phyloP scores from a whole-genome alignment of 371 early-diverging fungal genomes.

The Circinella minor region DNA sequence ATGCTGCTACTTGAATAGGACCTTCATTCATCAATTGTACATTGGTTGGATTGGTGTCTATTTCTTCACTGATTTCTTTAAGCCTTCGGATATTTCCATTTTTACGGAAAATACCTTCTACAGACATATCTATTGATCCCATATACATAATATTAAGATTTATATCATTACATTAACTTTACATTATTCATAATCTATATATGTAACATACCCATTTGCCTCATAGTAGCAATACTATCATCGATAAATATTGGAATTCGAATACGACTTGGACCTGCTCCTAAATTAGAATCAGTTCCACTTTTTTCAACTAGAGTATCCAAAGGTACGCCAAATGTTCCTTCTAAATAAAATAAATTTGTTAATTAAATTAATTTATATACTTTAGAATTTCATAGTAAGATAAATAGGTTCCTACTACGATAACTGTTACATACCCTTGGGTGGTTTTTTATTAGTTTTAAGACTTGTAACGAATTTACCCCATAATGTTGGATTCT shows the following conservation, averaged over 20 bases:
- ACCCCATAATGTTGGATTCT: constrained; percentile 66
- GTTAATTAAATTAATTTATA: too few relatives aligned
- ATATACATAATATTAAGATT: not conserved
- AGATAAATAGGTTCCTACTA: too few relatives aligned
- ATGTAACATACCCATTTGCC: constrained; percentile 72
- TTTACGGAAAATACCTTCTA: constrained; percentile 96
- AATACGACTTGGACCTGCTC: constrained; percentile 76
- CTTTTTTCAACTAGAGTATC: constrained; percentile 84
- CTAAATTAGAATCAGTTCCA: constrained; percentile 84
- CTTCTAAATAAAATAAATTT: constrained; percentile 41
- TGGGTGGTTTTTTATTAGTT: constrained; percentile 64
- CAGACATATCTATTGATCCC: constrained; percentile 61
- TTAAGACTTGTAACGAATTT: constrained; percentile 72
- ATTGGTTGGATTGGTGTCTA: constrained; percentile 77
- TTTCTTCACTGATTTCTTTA: constrained; percentile 79
- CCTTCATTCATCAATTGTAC: constrained; percentile 70
- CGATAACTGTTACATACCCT: constrained; percentile 51
- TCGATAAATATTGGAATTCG: constrained; percentile 89
- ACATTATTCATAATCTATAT: too few relatives aligned
- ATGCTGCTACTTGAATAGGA: constrained; percentile 90
- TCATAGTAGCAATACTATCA: constrained; percentile 75
- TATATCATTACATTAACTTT: not conserved
- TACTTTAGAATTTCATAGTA: too few relatives aligned
- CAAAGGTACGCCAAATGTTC: constrained; percentile 92
- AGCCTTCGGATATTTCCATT: constrained; percentile 93